Base-by-base conservation (phyloP, 139 green algal genomes). In the Chlorella sp. region DNA sequence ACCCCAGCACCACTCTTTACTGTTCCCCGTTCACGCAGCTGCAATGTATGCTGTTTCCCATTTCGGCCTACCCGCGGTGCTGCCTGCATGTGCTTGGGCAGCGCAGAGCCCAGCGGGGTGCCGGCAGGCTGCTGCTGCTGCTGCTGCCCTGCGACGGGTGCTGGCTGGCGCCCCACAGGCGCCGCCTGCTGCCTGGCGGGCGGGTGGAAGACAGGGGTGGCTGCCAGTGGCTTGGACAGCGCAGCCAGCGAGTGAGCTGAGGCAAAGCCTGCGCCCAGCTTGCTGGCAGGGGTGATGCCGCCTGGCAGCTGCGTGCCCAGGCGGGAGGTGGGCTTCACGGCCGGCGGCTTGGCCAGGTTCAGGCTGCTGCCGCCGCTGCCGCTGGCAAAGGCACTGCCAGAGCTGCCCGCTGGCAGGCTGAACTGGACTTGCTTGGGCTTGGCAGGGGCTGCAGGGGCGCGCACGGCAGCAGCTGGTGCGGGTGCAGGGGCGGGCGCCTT, bases 21-120 rank as follows among this genome's bases (percentile, higher is more conserved):
- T n/a, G n/a, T n/a, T n/a, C n/a, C n/a, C n/a, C n/a, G n/a, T 40
- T n/a, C 5, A 34, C 1, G 36, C 48, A 0, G 36, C 34, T 39
- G 37, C 69, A 77, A 19, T 57, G 7, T 57, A 9, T 57, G 48
- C 48, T 57, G 9, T 5, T 57, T 57, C 7, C 75, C 75, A 32
- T 81, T 39, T 9, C 36, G 9, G 14, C 36, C 32, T 15, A n/a
- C 18, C 21, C 64, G 16, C 11, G 79, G 42, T n/a, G 79, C 79
- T 12, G 30, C 16, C 32, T 68, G 79, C 42, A 85, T 85, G 48
- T 68, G 79, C 79, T 85, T 85, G 37, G 79, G 79, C 42, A 85
- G 79, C 12, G 79, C 42, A 28, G 79, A 40, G 71, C 71, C 18
- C 39, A 81, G 34, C 30, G 79, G 79, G 12, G 79, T 85, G 79